Conservation (phyloP, 352 stramenopile species). For the Phytophthora cryptogea region DNA sequence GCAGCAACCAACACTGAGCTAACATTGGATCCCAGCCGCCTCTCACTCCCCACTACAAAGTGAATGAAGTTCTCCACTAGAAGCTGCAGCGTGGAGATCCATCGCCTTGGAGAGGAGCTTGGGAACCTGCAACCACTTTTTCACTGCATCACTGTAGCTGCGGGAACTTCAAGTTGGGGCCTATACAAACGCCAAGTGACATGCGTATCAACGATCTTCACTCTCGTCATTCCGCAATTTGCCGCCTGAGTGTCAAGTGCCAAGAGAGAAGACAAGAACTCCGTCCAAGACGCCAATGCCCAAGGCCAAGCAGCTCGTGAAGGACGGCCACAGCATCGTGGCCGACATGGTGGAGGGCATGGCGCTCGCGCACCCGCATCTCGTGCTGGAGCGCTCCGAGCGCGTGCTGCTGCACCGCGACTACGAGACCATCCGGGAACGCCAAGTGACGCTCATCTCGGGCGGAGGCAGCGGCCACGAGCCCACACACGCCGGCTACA, state of each 20-base stretch:
- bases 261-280: background rate
- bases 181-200: slow-evolving; percentile 9
- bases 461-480: slow-evolving; percentile 92
- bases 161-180: slow-evolving; percentile 15
- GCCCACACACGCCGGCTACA: slow-evolving; percentile 96
- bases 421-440: slow-evolving; percentile 61
- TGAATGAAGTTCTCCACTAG: too few species aligned
- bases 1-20: too few species aligned
- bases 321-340: slow-evolving; percentile 55
- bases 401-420: slow-evolving; percentile 78
- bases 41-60: too few species aligned
- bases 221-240: slow-evolving; percentile 18
- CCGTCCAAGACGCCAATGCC: slow-evolving; percentile 20
- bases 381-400: slow-evolving; percentile 64
- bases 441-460: slow-evolving; percentile 79
- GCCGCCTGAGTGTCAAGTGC: slow-evolving; percentile 2
- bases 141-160: too few species aligned
- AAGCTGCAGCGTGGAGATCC: too few species aligned
- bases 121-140: too few species aligned
- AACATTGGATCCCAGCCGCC: too few species aligned
- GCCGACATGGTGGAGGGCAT: slow-evolving; percentile 82
- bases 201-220: slow-evolving; percentile 6
- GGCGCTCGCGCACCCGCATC: slow-evolving; percentile 62
- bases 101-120: too few species aligned
- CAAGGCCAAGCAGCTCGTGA: slow-evolving; percentile 62